phyloP scores from a whole-genome alignment of 352 stramenopile species.

The Phytophthora vignae region DNA sequence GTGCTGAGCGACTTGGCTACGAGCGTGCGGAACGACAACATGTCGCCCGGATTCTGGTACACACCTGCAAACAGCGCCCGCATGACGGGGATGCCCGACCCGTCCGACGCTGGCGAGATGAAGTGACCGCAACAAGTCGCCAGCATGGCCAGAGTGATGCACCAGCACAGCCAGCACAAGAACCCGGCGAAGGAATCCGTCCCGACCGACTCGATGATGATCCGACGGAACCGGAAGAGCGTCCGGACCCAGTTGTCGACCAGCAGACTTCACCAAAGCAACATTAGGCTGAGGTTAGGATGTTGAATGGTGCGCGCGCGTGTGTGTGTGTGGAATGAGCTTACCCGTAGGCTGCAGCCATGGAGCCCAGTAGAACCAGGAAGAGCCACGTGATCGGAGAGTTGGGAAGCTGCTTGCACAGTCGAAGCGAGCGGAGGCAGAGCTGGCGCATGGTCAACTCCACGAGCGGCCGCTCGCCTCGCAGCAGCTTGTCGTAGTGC shows the following conservation, averaged over 20 bases:
- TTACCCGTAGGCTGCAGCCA: constrained; percentile 77
- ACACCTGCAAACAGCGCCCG: constrained; percentile 82
- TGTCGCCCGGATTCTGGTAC: constrained; percentile 80
- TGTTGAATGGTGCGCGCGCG: too few species aligned
- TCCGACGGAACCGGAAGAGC: constrained; percentile 65
- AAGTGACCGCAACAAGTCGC: constrained; percentile 71
- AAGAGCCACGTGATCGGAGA: constrained; percentile 89
- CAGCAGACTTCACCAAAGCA: constrained; percentile 49
- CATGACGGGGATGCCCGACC: constrained; percentile 86
- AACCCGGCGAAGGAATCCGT: constrained; percentile 73
- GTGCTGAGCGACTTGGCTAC: constrained; percentile 79
- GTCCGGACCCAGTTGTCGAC: constrained; percentile 78
- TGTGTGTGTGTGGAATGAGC: neutral
- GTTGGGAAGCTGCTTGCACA: constrained; percentile 86
- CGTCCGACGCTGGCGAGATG: constrained; percentile 70
- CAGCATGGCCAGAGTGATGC: constrained; percentile 55
- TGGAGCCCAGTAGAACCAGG: constrained; percentile 63
- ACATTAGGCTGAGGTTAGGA: neutral
- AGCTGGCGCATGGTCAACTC: constrained; percentile 75
- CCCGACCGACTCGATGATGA: constrained; percentile 64
- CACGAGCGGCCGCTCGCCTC: constrained; percentile 62
- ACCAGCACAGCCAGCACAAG: constrained; percentile 76
- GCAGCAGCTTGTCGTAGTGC: constrained; percentile 76
- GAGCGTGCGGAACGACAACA: constrained; percentile 77
- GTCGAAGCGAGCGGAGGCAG: constrained; percentile 65